phyloP scores from a whole-genome alignment of 768 basidiomycete genomes.

The Sporobolomyces pararoseus region DNA sequence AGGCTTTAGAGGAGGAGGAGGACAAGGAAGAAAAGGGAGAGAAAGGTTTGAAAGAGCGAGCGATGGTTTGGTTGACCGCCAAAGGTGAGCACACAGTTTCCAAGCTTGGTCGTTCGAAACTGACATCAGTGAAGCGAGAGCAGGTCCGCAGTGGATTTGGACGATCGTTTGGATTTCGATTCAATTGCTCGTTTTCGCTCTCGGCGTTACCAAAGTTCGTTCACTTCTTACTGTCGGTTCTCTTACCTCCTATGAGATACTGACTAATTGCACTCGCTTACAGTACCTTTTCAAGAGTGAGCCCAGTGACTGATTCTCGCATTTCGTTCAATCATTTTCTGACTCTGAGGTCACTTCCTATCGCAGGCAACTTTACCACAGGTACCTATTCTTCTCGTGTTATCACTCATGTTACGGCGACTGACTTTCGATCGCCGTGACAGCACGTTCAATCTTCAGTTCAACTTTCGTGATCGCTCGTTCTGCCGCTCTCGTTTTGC shows the following conservation, averaged over 20 bases:
- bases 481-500: conserved; percentile 80
- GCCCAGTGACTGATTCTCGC: neutral
- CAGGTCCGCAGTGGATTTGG: conserved; percentile 49
- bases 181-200: conserved; percentile 68
- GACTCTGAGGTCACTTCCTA: too few species aligned
- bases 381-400: neutral
- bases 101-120: neutral
- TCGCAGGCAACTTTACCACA: neutral
- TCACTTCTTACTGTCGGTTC: too few species aligned
- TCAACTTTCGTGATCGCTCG: conserved; percentile 76
- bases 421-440: too few species aligned
- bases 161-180: conserved; percentile 76
- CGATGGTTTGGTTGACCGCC: conserved; percentile 86
- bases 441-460: neutral
- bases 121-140: neutral
- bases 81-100: conserved; percentile 66
- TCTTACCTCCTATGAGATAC: too few species aligned
- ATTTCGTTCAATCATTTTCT: too few species aligned
- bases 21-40: conserved; percentile 24
- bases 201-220: conserved; percentile 65
- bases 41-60: conserved; percentile 51
- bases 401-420: too few species aligned
- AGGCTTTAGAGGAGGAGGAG: neutral
- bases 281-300: neutral
- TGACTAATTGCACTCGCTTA: too few species aligned